Evolutionary conservation across 805 yeast species (phyloP), one percentile per base, ranked within the genome.

Genomic region (Nadsonia fulvescens): DNA sequence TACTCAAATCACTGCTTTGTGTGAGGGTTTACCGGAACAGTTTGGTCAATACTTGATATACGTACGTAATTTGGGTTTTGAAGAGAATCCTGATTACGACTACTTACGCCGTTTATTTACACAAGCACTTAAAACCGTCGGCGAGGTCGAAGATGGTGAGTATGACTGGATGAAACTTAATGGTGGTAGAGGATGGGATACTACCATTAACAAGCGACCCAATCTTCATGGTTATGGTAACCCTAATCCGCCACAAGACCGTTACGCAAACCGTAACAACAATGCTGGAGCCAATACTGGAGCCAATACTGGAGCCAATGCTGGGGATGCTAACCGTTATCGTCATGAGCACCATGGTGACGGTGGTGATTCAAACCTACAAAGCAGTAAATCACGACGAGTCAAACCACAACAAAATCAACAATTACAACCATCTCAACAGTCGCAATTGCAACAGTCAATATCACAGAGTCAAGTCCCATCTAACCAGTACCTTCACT

Each of bases 81-180:
- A 89, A 47, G 93, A 81, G 36, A 74, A 76, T 28, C 98, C 98
- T 6, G 93, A 81, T 50, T 89, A 89, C 54, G 86, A 78, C 37
- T 79, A 78, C 40, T 68, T 82, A 49, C 63, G 89, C 30, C 66
- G 65, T 32, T 56, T 89, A 33, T 61, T 89, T 61, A 64, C 79
- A 36, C 70, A 78, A 33, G 89, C 82, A 0, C 54, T 89, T 34
- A 70, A 69, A 26, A 70, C 74, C 17, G 60, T 73, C 27, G 75
- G 71, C 25, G 78, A 71, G 34, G 50, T 50, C 18, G 75, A 70
- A 27, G 95, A 89, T 52, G 92, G 78, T 23, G 83, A 78, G 43
- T 89, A 82, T 52, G 98, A 89, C 57, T 89, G 98, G 98, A 79
- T 82, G 93, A 77, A 75, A 42, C 61, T 89, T 39, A 89, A 89